phyloP scores from a whole-genome alignment of 2,329 filamentous ascomycete species.

The Fusarium fujikuroi region DNA sequence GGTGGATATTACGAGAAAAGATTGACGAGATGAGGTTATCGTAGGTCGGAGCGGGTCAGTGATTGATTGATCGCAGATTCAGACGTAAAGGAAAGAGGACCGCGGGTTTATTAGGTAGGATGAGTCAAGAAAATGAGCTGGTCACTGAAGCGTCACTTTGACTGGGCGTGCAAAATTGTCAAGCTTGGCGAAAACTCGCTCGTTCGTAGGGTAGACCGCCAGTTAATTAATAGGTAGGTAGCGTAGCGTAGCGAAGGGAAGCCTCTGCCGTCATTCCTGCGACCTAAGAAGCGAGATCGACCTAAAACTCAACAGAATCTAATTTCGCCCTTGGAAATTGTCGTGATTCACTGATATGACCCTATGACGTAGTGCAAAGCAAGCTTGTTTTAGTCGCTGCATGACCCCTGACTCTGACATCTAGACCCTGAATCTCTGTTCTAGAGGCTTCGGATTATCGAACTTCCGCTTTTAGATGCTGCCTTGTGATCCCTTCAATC shows the following conservation, averaged over 20 bases:
- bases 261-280: slow-evolving; percentile 34
- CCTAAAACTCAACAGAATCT: slow-evolving; percentile 5
- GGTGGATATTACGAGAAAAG: neutral
- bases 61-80: neutral
- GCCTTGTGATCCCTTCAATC: slow-evolving; percentile 3
- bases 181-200: neutral
- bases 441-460: neutral
- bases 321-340: slow-evolving; percentile 17
- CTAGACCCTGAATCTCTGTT: neutral
- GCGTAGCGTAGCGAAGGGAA: slow-evolving; percentile 7
- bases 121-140: neutral
- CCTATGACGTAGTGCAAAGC: slow-evolving; percentile 30
- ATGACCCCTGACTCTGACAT: slow-evolving; percentile 15
- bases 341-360: slow-evolving; percentile 26
- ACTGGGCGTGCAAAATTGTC: neutral
- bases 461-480: neutral
- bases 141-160: slow-evolving; percentile 13
- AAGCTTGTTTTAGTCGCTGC: slow-evolving; percentile 30
- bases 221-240: slow-evolving; percentile 16
- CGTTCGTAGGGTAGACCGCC: slow-evolving; percentile 1
- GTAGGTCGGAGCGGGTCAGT: slow-evolving; percentile 4
- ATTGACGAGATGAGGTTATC: slow-evolving; percentile 13
- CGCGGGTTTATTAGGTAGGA: neutral
- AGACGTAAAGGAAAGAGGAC: neutral
- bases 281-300: slow-evolving; percentile 1